A percentile compares a stretch with the other conserved stretches of the same genome.
These are phyloP conservation scores for Neonectria ditissima DNA, from an alignment of 2,329 filamentous ascomycete genomes.

Conservation along the genomic window DNA sequence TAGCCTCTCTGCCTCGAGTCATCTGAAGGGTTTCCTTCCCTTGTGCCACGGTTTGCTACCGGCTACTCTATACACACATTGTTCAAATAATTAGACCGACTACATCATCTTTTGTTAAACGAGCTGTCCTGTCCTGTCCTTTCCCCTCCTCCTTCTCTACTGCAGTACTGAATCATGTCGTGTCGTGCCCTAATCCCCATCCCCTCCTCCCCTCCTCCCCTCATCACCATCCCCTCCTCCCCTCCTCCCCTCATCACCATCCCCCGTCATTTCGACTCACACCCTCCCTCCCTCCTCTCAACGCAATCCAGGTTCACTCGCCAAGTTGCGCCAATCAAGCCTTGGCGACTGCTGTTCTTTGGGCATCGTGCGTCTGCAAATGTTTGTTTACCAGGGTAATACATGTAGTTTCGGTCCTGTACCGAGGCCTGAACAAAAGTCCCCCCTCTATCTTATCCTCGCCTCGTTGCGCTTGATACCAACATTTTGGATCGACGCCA, in stretches of 20 bases:
- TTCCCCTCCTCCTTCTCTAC: background rate
- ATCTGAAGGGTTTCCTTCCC: background rate
- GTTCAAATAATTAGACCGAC: background rate
- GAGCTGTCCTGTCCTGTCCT: background rate
- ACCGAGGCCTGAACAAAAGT: slow-evolving; percentile 7
- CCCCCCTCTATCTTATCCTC: background rate
- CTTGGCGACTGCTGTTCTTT: slow-evolving; percentile 5
- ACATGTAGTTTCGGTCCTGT: background rate
- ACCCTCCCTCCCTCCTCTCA: background rate
- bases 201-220: too few relatives aligned
- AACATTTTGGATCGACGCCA: background rate
- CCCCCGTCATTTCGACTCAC: background rate
- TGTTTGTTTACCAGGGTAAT: background rate
- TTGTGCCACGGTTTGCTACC: background rate
- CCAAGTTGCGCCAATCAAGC: background rate
- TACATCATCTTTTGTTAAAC: background rate
- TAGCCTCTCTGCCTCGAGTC: slow-evolving; percentile 2
- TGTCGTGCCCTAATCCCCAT: background rate
- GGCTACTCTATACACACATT: background rate
- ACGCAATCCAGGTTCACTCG: background rate
- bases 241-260: background rate
- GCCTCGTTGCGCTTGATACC: slow-evolving; percentile 1
- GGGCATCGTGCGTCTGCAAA: background rate
- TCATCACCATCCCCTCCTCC: background rate
- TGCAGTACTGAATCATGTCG: background rate